Evolutionary conservation across 768 basidiomycete species (phyloP).

Genomic region (Rhodocollybia butyracea): DNA sequence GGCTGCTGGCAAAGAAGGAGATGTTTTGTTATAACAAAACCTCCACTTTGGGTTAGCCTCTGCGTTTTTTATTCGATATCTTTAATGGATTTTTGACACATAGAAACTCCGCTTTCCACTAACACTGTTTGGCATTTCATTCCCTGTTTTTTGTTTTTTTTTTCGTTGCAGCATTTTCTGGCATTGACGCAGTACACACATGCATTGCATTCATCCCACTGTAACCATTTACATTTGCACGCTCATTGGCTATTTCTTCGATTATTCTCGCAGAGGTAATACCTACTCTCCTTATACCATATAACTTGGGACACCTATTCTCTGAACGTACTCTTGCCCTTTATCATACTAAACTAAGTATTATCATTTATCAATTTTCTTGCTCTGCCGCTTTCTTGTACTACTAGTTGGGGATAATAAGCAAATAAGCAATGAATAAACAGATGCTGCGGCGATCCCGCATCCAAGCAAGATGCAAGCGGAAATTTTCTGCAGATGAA

Average conservation of each 20-base stretch:
- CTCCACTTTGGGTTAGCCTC: too few relatives aligned
- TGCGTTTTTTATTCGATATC: too few relatives aligned
- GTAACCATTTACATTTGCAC: background rate
- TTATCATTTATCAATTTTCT: background rate
- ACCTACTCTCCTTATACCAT: background rate
- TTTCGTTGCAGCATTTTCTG: background rate
- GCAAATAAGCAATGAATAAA: background rate
- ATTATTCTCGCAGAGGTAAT: background rate
- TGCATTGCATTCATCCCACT: background rate
- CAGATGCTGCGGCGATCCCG: too few relatives aligned
- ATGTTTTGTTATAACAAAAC: slow-evolving; percentile 49
- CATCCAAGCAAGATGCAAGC: too few relatives aligned
- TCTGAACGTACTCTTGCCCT: background rate
- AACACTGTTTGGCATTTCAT: background rate
- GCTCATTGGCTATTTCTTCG: background rate
- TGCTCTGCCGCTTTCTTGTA: slow-evolving; percentile 7
- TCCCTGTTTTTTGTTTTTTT: background rate
- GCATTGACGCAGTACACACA: background rate
- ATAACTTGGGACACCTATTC: background rate
- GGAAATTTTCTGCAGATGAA: too few relatives aligned
- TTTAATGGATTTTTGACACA: too few relatives aligned
- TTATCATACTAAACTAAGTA: background rate
- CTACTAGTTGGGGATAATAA: background rate
- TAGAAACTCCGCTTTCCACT: too few relatives aligned
- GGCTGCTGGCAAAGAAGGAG: slow-evolving; percentile 55